Base-by-base conservation (phyloP, 768 basidiomycete genomes). In the Fomitopsis serialis region DNA sequence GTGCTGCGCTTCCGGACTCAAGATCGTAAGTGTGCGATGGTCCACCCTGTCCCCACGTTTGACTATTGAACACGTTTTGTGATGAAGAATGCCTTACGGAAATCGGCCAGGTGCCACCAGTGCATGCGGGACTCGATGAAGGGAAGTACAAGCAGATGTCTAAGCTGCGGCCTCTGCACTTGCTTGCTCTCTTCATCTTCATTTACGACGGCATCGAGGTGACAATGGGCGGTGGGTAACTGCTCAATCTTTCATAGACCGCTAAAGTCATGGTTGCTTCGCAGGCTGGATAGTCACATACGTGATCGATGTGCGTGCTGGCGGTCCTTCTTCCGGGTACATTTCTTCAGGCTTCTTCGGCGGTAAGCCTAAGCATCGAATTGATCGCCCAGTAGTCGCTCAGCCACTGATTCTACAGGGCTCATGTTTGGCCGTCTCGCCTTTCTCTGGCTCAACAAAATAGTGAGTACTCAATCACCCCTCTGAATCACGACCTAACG, bases 1-100 rank as follows among this genome's bases (percentile, higher is more conserved):
- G 79, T 88, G 4, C 92, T 94, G 69, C 76, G 80, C n/a, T 68
- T 87, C 48, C 84, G 81, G 63, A 75, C 68, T 0, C 87, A 90
- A 62, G 84, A 91, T 61, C 83, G 90, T 85, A 3, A 21, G 21
- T n/a, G 11, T 25, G 5, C 37, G 21, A 21, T 17, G 24, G 19
- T 22, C 5, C 27, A 15, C 44, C 29, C 5, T 32, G 11, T 11
- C 29, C n/a, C n/a, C n/a, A 13, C 17, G 9, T 17, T 21, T 35
- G 25, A 15, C 11, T 8, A 12, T 3, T 15, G 61, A 36, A 22
- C 32, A 5, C 7, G 27, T 12, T 24, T 35, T 15, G 6, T 32
- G n/a, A n/a, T n/a, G n/a, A n/a, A 87, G 85, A 80, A 52, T 82
- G 79, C 57, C 69, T 85, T 17, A 55, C 62, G 1, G 66, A 78